Percentiles rank a stretch among this genome's conserved stretches.
Conservation (phyloP, 306 rosid species). For the Prinsepia uniflora region DNA sequence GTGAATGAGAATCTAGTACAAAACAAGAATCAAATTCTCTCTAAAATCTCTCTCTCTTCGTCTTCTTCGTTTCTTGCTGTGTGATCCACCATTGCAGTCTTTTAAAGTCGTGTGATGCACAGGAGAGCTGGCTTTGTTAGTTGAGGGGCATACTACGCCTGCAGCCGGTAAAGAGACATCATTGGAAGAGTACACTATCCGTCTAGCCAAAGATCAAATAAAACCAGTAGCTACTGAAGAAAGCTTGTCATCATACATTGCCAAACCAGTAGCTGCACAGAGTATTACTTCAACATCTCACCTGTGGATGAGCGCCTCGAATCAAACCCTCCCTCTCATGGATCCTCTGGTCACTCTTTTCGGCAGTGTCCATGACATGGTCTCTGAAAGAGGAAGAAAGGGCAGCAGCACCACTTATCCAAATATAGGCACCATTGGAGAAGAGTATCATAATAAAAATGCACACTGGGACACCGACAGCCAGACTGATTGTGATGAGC, state of each 20-base stretch:
- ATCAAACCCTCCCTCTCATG: constrained; percentile 10
- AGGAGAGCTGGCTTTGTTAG: constrained; percentile 30
- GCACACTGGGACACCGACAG: constrained; percentile 29
- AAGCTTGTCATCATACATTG: constrained; percentile 20
- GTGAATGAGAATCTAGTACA: no score
- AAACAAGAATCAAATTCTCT: no score
- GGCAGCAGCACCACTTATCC: constrained; percentile 15
- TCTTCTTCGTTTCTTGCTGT: no score
- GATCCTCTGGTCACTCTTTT: constrained; percentile 34
- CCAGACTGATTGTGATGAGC: constrained; percentile 17
- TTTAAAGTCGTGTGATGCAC: neutral
- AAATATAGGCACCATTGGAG: constrained; percentile 4
- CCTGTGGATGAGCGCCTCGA: neutral
- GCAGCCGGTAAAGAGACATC: constrained; percentile 27
- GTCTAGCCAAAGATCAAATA: constrained; percentile 9
- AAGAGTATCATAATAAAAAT: constrained; percentile 1
- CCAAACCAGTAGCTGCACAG: constrained; percentile 10
- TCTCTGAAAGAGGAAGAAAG: neutral
- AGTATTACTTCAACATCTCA: constrained; percentile 1
- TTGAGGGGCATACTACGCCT: constrained; percentile 25
- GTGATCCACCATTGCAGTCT: no score
- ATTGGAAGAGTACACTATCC: constrained; percentile 24
- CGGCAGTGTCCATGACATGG: constrained; percentile 26
- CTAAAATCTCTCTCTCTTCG: no score
- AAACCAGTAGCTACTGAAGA: neutral